A percentile compares a stretch with the other conserved stretches of the same genome.
phyloP scores from a whole-genome alignment of 1,284 basidiomycete genomes.

The Anthracocystis panici-leucophaei region DNA sequence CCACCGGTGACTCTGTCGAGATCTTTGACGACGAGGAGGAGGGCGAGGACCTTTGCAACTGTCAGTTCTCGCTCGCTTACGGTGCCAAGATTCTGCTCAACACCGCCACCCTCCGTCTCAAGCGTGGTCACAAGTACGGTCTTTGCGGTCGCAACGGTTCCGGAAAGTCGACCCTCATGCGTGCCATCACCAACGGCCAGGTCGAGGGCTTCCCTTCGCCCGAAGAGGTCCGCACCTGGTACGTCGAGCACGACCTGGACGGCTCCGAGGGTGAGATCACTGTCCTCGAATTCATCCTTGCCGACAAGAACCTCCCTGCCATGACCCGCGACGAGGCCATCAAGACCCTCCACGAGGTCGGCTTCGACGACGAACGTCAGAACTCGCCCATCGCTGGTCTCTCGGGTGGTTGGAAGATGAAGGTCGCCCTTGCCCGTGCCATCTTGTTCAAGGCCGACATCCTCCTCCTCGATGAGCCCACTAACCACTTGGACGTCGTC shows the following conservation, averaged over 20 bases:
- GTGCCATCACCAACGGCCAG: slow-evolving; percentile 70
- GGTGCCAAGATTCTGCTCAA: slow-evolving; percentile 70
- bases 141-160: slow-evolving; percentile 70
- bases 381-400: slow-evolving; percentile 67
- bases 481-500: slow-evolving; percentile 70
- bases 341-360: slow-evolving; percentile 66
- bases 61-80: slow-evolving; percentile 70
- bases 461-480: slow-evolving; percentile 69
- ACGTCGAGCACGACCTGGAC: slow-evolving; percentile 70
- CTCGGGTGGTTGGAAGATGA: slow-evolving; percentile 70
- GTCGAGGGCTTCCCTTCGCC: slow-evolving; percentile 70
- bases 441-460: slow-evolving; percentile 70
- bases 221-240: slow-evolving; percentile 69
- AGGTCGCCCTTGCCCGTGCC: slow-evolving; percentile 69
- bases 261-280: slow-evolving; percentile 69
- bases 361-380: slow-evolving; percentile 68
- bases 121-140: slow-evolving; percentile 70
- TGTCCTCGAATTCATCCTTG: slow-evolving; percentile 67
- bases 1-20: slow-evolving; percentile 68
- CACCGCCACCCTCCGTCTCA: slow-evolving; percentile 69
- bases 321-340: slow-evolving; percentile 61
- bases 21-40: slow-evolving; percentile 70
- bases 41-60: slow-evolving; percentile 70
- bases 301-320: slow-evolving; percentile 64
- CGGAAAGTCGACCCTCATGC: slow-evolving; percentile 70